Evolutionary conservation across 345 rosid genomes (phyloP), one percentile per base, ranked within the genome.

Genomic region (Clausena lansium): DNA sequence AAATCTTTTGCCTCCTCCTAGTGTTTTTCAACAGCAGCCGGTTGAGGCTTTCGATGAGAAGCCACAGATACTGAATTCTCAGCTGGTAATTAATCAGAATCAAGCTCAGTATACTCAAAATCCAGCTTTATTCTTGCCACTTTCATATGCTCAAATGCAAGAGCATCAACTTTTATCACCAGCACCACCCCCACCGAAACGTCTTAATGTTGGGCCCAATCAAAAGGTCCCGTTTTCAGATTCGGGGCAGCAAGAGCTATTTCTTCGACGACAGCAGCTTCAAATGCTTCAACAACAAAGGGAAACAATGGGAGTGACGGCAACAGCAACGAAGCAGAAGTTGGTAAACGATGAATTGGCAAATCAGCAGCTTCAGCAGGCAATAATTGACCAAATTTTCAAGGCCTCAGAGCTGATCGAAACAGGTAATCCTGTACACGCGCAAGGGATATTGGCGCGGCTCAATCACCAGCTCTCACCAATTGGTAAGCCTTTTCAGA

Each of bases 381-480:
- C 91, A 58, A 81, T 91, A 78, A 85, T 88, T 54, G 91, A 90
- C 86, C 97, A 91, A 83, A 84, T 95, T 64, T 90, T 88, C 83
- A 89, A 91, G 88, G 92, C 94, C 54, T 90, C 95, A 84, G 98
- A 95, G 88, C 91, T 95, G 75, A 89, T 95, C 81, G 95, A 88
- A 85, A 85, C 92, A 58, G 91, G 92, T 81, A 90, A 91, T 74
- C 83, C 81, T 85, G 81, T 81, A 83, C 98, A 84, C 97, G 99
- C 99, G 92, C 98, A 94, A 88, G 99, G 89, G 98, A 96, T 96
- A 96, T 96, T 96, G 99, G 99, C 99, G 98, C 99, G 99, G 98
- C 99, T 96, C 98, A 96, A 96, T 96, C 99, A 96, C 85, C 97
- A 91, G 92, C 98, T 96, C 91, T 90, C 87, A 71, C 91, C 87